Base-by-base conservation (phyloP, 2,329 filamentous ascomycete genomes). In the Pyricularia sp. region DNA sequence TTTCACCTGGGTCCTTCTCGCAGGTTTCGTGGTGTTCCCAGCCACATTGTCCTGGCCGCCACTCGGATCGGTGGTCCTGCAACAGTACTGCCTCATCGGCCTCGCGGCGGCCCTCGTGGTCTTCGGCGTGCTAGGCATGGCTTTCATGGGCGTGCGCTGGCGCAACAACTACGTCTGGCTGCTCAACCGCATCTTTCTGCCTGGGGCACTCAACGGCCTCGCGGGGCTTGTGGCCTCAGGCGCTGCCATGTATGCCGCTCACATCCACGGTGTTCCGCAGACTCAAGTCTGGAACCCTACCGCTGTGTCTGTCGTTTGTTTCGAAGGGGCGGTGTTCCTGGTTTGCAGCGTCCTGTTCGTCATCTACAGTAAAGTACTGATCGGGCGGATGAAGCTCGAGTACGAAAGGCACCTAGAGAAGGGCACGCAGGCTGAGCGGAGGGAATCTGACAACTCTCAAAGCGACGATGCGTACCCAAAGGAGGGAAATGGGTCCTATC, bases 161-260 rank as follows among this genome's bases (percentile, higher is more conserved):
- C 71, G 76, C 53, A 69, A 71, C 19, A 84, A 84, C 67, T 83
- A 83, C 65, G 75, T 83, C 22, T 85, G 81, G 82, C 73, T 84
- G 26, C 74, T 82, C 9, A 81, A 83, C 69, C 75, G 77, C 65
- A 72, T 84, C 13, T 82, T 84, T 67, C 66, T 82, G 66, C 77
- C 76, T 0, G 73, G 75, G 0, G 68, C 76, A 13, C 71, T 82
- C 63, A 82, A 82, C 69, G 78, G 78, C 16, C 68, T 79, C 16
- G 81, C 79, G 5, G 82, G 82, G 1, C 67, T 83, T 31, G 73
- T 84, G 7, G 78, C 77, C 1, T 81, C 81, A 0, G 68, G 84
- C 5, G 74, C 81, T 4, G 78, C 78, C 68, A 75, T 84, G 4
- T 82, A 82, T 66, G 76, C 78, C 26, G 55, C 24, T 13, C 13